Conservation (phyloP, 2,329 filamentous ascomycete species). For the Nemania serpens region DNA sequence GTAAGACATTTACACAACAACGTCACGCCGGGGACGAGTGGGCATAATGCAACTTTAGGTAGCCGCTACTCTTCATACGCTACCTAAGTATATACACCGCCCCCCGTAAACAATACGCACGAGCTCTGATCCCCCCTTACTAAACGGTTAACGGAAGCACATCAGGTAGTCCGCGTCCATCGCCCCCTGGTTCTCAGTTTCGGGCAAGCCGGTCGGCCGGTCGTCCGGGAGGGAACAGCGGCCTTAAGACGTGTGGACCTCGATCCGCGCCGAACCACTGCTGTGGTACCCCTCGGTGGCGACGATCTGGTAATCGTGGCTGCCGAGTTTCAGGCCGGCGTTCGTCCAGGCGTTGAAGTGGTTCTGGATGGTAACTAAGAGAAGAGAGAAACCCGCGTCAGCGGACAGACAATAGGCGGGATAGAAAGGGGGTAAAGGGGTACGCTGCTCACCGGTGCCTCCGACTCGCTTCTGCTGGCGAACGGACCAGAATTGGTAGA, state of each 20-base stretch:
- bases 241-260: slow-evolving; percentile 31
- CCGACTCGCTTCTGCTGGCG: slow-evolving; percentile 54
- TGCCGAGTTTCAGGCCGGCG: slow-evolving; percentile 41
- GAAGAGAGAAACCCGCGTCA: background rate
- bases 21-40: background rate
- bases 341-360: slow-evolving; percentile 44
- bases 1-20: too few relatives aligned
- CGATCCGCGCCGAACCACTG: slow-evolving; percentile 50
- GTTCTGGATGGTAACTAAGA: slow-evolving; percentile 40
- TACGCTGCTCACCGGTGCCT: slow-evolving; percentile 33
- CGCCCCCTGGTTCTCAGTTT: background rate
- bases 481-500: slow-evolving; percentile 59
- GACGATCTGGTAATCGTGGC: slow-evolving; percentile 45
- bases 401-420: background rate
- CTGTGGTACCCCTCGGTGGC: slow-evolving; percentile 49
- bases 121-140: background rate
- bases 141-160: background rate
- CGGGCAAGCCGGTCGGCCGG: too few relatives aligned
- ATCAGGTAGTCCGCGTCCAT: background rate
- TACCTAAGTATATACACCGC: slow-evolving; percentile 12
- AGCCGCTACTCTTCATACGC: background rate
- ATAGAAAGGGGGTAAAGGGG: background rate
- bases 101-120: background rate
- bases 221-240: too few relatives aligned
- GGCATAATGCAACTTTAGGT: background rate